Percentiles rank a stretch among this genome's conserved stretches.
These are phyloP conservation scores for Malassezia nana DNA, from an alignment of 1,284 basidiomycete species.

Conservation along the genomic window DNA sequence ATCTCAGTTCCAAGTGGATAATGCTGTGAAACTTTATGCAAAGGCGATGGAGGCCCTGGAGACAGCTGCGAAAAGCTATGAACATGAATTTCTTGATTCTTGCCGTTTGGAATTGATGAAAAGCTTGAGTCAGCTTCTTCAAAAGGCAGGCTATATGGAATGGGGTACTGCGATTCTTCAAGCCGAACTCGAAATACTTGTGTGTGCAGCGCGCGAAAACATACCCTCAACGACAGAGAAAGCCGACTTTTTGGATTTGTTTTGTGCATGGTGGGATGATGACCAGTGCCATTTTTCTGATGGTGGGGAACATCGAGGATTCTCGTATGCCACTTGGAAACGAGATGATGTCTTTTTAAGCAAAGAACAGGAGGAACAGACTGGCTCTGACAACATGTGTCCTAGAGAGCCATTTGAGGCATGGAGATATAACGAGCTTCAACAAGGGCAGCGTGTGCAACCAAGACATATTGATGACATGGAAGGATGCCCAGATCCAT, in stretches of 20 bases:
- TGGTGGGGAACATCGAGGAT: background rate
- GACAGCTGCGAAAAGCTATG: background rate
- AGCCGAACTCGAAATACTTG: conserved; percentile 4
- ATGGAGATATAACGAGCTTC: background rate
- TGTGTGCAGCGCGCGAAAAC: background rate
- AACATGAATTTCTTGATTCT: background rate
- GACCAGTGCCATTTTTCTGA: conserved; percentile 6
- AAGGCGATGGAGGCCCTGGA: background rate
- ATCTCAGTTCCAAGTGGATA: conserved; percentile 2
- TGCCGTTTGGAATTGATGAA: background rate
- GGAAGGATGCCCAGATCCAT: conserved; percentile 2
- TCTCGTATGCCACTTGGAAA: background rate
- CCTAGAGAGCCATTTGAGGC: background rate
- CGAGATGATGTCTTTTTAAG: background rate
- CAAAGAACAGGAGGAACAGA: background rate
- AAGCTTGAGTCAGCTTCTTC: background rate
- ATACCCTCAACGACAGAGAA: background rate
- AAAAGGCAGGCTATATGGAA: conserved; percentile 10
- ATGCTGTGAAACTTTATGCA: background rate
- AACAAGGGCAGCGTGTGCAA: background rate
- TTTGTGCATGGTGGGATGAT: conserved; percentile 14
- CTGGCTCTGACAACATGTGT: background rate
- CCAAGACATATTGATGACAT: background rate
- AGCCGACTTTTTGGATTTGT: background rate
- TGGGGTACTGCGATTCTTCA: conserved; percentile 5